Evolutionary conservation across 805 yeast species (phyloP).

Genomic region (Candida caryicola): DNA sequence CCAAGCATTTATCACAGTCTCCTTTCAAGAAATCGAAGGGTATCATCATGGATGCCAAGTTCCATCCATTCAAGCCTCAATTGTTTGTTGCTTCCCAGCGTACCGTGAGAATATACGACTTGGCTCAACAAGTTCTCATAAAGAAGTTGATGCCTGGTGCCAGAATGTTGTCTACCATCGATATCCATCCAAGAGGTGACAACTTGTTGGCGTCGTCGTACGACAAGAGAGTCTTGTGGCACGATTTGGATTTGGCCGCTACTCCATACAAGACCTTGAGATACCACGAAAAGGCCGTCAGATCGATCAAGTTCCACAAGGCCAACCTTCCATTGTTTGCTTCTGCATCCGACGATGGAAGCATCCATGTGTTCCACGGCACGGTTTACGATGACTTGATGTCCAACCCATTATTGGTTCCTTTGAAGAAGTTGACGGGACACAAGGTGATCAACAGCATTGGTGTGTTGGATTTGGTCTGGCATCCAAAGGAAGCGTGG

Average conservation of each 20-base stretch:
- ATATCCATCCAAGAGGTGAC: slow-evolving; percentile 95
- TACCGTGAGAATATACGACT: slow-evolving; percentile 84
- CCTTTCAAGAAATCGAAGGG: slow-evolving; percentile 94
- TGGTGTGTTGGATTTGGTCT: slow-evolving; percentile 81
- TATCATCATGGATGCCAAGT: slow-evolving; percentile 90
- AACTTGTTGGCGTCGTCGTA: slow-evolving; percentile 88
- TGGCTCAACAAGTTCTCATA: slow-evolving; percentile 77
- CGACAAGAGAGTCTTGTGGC: slow-evolving; percentile 96
- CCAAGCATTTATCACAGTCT: slow-evolving; percentile 91
- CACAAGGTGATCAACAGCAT: slow-evolving; percentile 76
- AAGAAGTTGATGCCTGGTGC: slow-evolving; percentile 94
- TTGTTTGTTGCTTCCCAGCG: slow-evolving; percentile 92
- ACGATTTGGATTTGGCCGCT: slow-evolving; percentile 81
- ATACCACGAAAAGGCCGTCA: slow-evolving; percentile 92
- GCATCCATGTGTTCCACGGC: slow-evolving; percentile 91
- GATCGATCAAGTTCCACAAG: slow-evolving; percentile 84
- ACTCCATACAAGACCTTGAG: slow-evolving; percentile 95
- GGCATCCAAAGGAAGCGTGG: slow-evolving; percentile 99
- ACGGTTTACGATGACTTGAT: slow-evolving; percentile 92
- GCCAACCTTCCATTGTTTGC: slow-evolving; percentile 85
- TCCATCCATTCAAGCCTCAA: slow-evolving; percentile 95
- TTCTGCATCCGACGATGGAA: slow-evolving; percentile 93
- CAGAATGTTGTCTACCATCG: slow-evolving; percentile 87
- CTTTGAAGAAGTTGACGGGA: slow-evolving; percentile 89
- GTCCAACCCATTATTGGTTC: slow-evolving; percentile 94